Evolutionary conservation across 768 basidiomycete species (phyloP), one percentile per base, ranked within the genome.

Genomic region (Leucosporidium scottii): DNA sequence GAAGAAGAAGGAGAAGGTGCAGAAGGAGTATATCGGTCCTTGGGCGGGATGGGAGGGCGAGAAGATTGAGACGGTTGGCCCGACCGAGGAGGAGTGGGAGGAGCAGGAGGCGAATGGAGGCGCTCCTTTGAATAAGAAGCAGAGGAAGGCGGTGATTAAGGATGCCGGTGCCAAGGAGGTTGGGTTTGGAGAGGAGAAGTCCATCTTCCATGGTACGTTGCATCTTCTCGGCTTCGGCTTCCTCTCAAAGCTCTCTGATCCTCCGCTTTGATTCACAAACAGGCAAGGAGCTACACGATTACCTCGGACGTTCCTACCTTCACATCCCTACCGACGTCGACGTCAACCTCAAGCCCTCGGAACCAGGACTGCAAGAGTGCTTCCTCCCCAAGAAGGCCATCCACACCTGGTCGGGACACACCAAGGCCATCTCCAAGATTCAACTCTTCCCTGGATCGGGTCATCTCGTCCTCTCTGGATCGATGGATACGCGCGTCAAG

Each of bases 401-500:
- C 65, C 96, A 98, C 77, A 98, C 96, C 0, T 98, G 92, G 90
- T 96, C 93, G 4, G 96, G 96, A 1, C 96, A 99, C 79, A 98
- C 92, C 17, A 88, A 90, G 78, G 96, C 90, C 31, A 91, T 99
- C 4, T 91, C 91, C n/a, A 89, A 88, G 57, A 86, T 99, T 67
- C 88, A 91, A 61, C 82, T 91, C 48, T 94, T 98, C 81, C 96
- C 96, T 27, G 83, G 87, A 65, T 91, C 90, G 10, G 93, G 92
- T 0, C 96, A 99, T 79, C 82, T 99, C 18, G 78, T 99, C 66
- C 85, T 99, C 69, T 92, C 89, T 77, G 94, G 88, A 1, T 92
- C 90, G 56, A 93, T 98, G 92, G 96, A 99, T 78, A 97, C 92
- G 13, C 93, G 97, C 78, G 90, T 99, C 81, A 99, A 99, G 83